phyloP scores from a whole-genome alignment of 192 early-diverging fungal genomes.

The Coemansia sp. region DNA sequence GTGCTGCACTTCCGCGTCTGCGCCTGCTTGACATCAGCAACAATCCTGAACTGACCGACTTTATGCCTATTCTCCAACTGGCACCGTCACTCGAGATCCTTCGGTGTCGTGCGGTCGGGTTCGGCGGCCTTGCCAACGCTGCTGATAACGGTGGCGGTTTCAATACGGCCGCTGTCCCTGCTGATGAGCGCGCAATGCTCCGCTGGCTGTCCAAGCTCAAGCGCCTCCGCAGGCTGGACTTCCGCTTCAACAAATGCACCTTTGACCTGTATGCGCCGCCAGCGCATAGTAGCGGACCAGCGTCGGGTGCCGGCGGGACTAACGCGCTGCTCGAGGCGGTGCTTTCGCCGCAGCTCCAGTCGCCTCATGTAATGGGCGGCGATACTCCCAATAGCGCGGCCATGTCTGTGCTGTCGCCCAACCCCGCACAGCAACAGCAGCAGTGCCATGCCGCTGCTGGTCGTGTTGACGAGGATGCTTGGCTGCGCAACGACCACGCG shows the following conservation, averaged over 20 bases:
- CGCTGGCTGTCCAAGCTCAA: constrained; percentile 24
- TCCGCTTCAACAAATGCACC: constrained; percentile 51
- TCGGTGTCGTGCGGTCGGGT: constrained; percentile 41
- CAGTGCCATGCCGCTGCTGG: constrained; percentile 2
- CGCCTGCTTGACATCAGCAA: constrained; percentile 49
- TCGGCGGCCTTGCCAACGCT: constrained; percentile 15
- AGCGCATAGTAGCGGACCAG: not conserved
- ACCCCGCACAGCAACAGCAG: constrained; percentile 3
- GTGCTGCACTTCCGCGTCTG: constrained; percentile 40
- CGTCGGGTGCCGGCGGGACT: not conserved
- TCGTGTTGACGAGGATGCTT: constrained; percentile 43
- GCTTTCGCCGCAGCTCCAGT: constrained; percentile 38
- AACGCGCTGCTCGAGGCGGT: constrained; percentile 29
- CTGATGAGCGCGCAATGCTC: constrained; percentile 19
- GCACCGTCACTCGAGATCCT: constrained; percentile 42
- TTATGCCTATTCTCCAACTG: constrained; percentile 38
- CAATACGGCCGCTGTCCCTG: constrained; percentile 7
- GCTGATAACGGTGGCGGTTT: constrained; percentile 6
- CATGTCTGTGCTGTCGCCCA: constrained; percentile 1
- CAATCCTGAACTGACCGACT: constrained; percentile 42
- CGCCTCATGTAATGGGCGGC: constrained; percentile 31
- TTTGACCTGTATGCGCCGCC: constrained; percentile 43
- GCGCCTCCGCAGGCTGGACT: constrained; percentile 33
- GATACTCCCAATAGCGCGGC: not conserved
- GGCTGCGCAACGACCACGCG: constrained; percentile 40